Conservation (phyloP, 305 asterid genomes). For the Ilex paraguariensis region DNA sequence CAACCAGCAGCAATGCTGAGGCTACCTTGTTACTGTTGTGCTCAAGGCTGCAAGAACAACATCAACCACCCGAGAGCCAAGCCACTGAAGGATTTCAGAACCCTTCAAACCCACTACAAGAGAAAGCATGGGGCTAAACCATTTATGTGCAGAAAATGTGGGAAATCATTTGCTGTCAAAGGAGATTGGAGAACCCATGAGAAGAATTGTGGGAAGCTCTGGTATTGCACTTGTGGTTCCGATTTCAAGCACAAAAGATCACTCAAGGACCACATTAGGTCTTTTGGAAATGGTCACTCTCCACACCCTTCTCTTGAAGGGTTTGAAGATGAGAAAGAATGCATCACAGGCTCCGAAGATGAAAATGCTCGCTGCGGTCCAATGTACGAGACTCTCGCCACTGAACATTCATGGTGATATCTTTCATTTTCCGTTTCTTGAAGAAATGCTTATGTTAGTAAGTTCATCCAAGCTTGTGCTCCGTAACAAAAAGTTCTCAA, state of each 20-base stretch:
- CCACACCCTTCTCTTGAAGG: constrained; percentile 59
- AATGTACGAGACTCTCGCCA: neutral
- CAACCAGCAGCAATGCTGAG: constrained; percentile 89
- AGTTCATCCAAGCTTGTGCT: constrained; percentile 45
- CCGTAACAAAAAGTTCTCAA: constrained; percentile 50
- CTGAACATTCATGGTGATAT: too few relatives aligned
- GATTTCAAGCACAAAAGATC: constrained; percentile 89
- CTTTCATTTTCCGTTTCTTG: neutral
- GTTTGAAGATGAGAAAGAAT: constrained; percentile 43
- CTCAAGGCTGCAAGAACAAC: constrained; percentile 81
- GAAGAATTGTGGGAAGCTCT: constrained; percentile 83
- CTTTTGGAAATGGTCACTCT: constrained; percentile 73
- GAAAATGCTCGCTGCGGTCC: constrained; percentile 10
- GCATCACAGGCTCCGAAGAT: constrained; percentile 48
- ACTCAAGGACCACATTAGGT: constrained; percentile 73
- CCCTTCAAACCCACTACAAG: constrained; percentile 94
- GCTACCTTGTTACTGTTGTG: constrained; percentile 86
- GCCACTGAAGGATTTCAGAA: constrained; percentile 83
- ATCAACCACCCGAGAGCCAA: constrained; percentile 75
- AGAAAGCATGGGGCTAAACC: constrained; percentile 87
- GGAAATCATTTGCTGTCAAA: constrained; percentile 72
- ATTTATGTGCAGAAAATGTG: constrained; percentile 69
- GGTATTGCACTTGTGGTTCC: constrained; percentile 87
- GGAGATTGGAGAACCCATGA: constrained; percentile 97
- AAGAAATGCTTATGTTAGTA: neutral